A percentile compares a stretch with the other conserved stretches of the same genome.
Evolutionary conservation across 805 yeast genomes (phyloP).

Genomic region (Alloascoidea africana): DNA sequence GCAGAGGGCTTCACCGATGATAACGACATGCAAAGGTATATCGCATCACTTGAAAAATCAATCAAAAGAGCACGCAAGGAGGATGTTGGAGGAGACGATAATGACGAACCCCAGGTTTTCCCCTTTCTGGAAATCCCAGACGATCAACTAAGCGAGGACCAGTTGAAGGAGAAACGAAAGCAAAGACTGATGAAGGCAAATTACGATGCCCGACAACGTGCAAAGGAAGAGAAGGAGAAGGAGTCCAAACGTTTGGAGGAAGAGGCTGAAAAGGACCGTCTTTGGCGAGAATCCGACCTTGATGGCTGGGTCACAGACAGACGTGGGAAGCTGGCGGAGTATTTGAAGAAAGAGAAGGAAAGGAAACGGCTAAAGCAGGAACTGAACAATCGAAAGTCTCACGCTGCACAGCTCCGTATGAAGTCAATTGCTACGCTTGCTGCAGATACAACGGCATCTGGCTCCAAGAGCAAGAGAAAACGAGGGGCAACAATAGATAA

Average conservation of each 20-base stretch:
- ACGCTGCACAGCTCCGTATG: constrained; percentile 88
- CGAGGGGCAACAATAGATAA: constrained; percentile 30
- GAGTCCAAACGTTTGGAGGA: constrained; percentile 47
- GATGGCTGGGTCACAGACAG: constrained; percentile 69
- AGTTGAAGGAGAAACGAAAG: constrained; percentile 72
- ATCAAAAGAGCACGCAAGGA: constrained; percentile 51
- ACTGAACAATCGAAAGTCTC: constrained; percentile 75
- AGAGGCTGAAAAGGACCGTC: constrained; percentile 47
- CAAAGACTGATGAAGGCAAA: constrained; percentile 77
- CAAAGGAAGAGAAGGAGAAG: constrained; percentile 60
- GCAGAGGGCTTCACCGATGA: constrained; percentile 71
- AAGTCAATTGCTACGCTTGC: constrained; percentile 81
- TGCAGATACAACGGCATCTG: constrained; percentile 28
- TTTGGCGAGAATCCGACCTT: constrained; percentile 65
- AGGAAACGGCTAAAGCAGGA: constrained; percentile 59
- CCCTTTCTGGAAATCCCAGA: constrained; percentile 78
- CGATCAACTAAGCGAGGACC: constrained; percentile 64
- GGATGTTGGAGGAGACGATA: constrained; percentile 44
- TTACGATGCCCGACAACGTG: constrained; percentile 75
- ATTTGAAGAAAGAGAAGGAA: constrained; percentile 53
- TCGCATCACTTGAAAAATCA: constrained; percentile 49
- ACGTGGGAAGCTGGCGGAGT: constrained; percentile 37
- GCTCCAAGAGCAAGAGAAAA: constrained; percentile 5
- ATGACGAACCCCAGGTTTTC: constrained; percentile 34
- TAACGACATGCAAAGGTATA: constrained; percentile 51